Evolutionary conservation across 306 rosid species (phyloP), one percentile per base, ranked within the genome.

Genomic region (Casuarina glauca): DNA sequence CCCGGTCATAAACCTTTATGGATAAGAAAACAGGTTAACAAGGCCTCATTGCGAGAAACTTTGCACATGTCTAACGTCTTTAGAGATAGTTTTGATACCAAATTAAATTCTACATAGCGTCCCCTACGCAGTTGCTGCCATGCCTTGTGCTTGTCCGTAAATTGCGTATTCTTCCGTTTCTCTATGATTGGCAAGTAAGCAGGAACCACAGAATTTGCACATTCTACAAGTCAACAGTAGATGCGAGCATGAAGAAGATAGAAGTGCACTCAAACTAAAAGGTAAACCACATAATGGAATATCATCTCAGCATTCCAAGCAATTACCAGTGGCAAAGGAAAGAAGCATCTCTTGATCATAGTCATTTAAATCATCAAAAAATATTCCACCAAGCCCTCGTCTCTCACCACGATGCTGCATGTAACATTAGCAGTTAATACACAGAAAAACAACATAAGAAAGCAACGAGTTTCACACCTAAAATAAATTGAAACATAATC

Each of bases 331-430:
- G 73, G 98, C 90, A 83, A 95, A 95, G 70, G 98, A 85, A 80
- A 95, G 97, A 58, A 95, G 97, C 97, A 95, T 95, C 91, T 92
- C 98, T 86, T 91, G 98, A 80, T 95, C 97, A 84, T 91, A 89
- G 85, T 93, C 93, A 78, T 95, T 95, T 69, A 95, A 84, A 87
- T 95, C 98, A 53, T 95, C 97, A 62, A 95, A 95, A 89, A 92
- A 95, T 80, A 95, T 92, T 78, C 98, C 98, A 69, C 98, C 98
- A 76, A 95, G 97, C 11, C 98, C 98, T 73, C 98, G 85, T 79
- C 98, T 89, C 87, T 95, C 97, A 39, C 64, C 92, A 71, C 98
- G 96, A 86, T 93, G 98, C 97, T 95, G 92, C 82, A 80, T 55
- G 54, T 6, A n/a, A 74, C 81, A 82, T 73, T 38, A 74, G 71